phyloP scores from a whole-genome alignment of 495 filamentous ascomycete species.

The Penicillium desertorum region DNA sequence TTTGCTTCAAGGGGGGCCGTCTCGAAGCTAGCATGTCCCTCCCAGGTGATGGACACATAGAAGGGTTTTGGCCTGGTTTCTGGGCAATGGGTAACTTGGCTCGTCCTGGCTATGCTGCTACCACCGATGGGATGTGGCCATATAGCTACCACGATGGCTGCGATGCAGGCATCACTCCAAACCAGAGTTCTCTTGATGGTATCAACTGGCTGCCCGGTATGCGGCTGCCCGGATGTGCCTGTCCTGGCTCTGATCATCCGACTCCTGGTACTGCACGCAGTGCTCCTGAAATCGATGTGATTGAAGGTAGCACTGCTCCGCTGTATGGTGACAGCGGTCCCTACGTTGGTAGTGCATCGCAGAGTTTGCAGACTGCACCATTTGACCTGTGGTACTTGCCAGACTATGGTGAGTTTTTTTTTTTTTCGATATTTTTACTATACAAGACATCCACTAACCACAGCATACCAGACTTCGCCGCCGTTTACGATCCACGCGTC shows the following conservation, averaged over 20 bases:
- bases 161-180: conserved; percentile 75
- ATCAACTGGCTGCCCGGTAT: conserved; percentile 71
- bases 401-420: conserved; percentile 53
- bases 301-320: conserved; percentile 64
- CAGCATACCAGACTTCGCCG: conserved; percentile 50
- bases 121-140: conserved; percentile 76
- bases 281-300: conserved; percentile 74
- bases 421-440: neutral
- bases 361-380: conserved; percentile 71
- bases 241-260: conserved; percentile 65
- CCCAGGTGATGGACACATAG: conserved; percentile 64
- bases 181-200: conserved; percentile 69
- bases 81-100: conserved; percentile 79
- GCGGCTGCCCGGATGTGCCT: conserved; percentile 70
- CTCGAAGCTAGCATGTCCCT: conserved; percentile 77
- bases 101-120: conserved; percentile 66
- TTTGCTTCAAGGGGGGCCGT: conserved; percentile 74
- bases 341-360: conserved; percentile 62
- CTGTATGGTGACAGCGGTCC: conserved; percentile 48
- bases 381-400: conserved; percentile 78
- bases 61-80: conserved; percentile 79
- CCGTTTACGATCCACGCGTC: conserved; percentile 58
- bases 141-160: conserved; percentile 74
- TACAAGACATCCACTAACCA: neutral
- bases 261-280: conserved; percentile 67